Base-by-base conservation (phyloP, 1,284 basidiomycete genomes). In the Tilletia indica region DNA sequence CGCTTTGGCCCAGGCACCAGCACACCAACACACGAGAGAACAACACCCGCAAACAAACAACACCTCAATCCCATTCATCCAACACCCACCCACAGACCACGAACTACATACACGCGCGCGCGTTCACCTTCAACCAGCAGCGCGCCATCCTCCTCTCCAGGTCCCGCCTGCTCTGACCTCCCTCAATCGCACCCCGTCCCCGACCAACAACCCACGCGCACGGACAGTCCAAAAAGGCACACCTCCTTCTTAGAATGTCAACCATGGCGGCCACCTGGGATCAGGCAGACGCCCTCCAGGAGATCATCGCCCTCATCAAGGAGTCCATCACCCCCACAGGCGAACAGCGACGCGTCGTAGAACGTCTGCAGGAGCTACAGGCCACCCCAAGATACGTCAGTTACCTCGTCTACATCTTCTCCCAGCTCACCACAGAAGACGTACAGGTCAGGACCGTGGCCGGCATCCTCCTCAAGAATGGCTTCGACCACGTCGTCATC, bases 381-480 rank as follows among this genome's bases (percentile, higher is more conserved):
- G 12, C 19, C 61, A 64, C 61, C 12, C 61, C 61, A 9, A 64
- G 61, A 64, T 99, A 98, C 85, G 92, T 96, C 76, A 94, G 92
- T 77, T 99, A 99, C 89, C 90, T 99, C 74, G 92, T 92, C 61
- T 93, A 96, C 85, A 94, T 98, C 86, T 97, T 80, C 75, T 91
- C 92, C 68, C 88, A 89, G 64, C 86, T 93, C 87, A 88, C 90
- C 1, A 87, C 90, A 75, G 94, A 98, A 86, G 91, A 94, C 78
- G 92, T 93, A 80, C 91, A 92, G 61, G 93, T 96, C 83, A 89
- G 96, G 71, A 93, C 93, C 73, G 94, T 98, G 85, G 95, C 97
- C 42, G 97, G 96, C 70, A 92, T 98, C 80, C 88, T 99, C 47
- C 90, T 99, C 85, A 99, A 99, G 89, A 99, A 98, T 86, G 93